Evolutionary conservation across 2,329 filamentous ascomycete species (phyloP).

Genomic region (Zopfia rhizophila): DNA sequence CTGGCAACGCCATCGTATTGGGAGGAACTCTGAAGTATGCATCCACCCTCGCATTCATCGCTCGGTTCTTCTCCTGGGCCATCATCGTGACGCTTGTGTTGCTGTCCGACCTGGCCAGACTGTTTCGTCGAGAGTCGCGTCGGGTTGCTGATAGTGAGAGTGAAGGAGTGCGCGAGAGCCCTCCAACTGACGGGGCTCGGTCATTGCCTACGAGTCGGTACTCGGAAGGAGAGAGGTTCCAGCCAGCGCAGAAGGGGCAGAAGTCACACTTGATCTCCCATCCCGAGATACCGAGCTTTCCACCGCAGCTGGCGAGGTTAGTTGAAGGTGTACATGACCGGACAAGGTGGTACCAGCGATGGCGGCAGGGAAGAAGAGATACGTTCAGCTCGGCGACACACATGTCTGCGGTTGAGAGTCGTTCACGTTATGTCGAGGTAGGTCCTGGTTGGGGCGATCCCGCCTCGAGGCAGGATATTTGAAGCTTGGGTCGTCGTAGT

Average conservation of each 20-base stretch:
- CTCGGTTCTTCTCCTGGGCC: slow-evolving; percentile 52
- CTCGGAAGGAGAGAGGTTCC: slow-evolving; percentile 53
- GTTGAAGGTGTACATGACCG: slow-evolving; percentile 55
- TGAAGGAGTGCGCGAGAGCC: slow-evolving; percentile 53
- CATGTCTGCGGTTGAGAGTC: slow-evolving; percentile 44
- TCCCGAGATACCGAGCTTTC: slow-evolving; percentile 58
- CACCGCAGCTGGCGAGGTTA: slow-evolving; percentile 59
- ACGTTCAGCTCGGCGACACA: slow-evolving; percentile 63
- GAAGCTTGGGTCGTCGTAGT: slow-evolving; percentile 33
- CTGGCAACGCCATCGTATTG: slow-evolving; percentile 30
- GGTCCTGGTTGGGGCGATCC: slow-evolving; percentile 27
- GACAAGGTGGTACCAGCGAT: slow-evolving; percentile 62
- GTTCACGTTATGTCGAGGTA: slow-evolving; percentile 41
- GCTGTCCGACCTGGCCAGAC: slow-evolving; percentile 50
- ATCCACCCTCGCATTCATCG: slow-evolving; percentile 52
- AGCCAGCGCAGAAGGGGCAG: slow-evolving; percentile 59
- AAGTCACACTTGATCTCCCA: slow-evolving; percentile 61
- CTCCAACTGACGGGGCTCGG: slow-evolving; percentile 52
- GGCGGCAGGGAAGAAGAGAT: slow-evolving; percentile 57
- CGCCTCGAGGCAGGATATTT: slow-evolving; percentile 34
- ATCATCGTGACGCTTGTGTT: slow-evolving; percentile 47
- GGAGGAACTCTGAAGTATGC: slow-evolving; percentile 49
- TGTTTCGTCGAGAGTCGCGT: slow-evolving; percentile 50
- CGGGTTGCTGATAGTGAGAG: slow-evolving; percentile 49
- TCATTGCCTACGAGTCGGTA: slow-evolving; percentile 58